Percentiles rank a stretch among this genome's conserved stretches.
Conservation (phyloP, 805 yeast genomes). For the Pichia rugopelliculosa region DNA sequence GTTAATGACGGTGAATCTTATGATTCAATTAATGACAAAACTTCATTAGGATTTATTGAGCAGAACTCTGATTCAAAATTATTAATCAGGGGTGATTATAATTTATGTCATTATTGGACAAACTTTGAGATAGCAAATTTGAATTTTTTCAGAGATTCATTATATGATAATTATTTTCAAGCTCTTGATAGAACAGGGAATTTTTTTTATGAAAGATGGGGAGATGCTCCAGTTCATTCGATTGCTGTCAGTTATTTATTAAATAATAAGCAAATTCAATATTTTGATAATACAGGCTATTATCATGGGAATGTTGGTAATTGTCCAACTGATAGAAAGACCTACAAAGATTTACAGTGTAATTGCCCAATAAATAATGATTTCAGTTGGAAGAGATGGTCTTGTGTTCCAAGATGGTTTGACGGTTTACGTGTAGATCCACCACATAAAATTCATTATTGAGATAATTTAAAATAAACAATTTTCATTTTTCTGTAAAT, state of each 20-base stretch:
- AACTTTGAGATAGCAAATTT: slow-evolving; percentile 61
- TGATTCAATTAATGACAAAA: slow-evolving; percentile 31
- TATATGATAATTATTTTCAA: slow-evolving; percentile 48
- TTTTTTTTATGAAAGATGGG: slow-evolving; percentile 73
- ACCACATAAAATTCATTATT: slow-evolving; percentile 5
- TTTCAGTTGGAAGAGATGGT: slow-evolving; percentile 43
- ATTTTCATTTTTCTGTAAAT: too few relatives aligned
- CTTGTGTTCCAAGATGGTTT: slow-evolving; percentile 42
- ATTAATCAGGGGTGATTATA: slow-evolving; percentile 39
- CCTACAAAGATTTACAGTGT: slow-evolving; percentile 41
- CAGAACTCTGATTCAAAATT: slow-evolving; percentile 33
- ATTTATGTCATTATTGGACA: slow-evolving; percentile 56
- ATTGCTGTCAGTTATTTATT: slow-evolving; percentile 53
- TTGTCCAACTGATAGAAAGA: slow-evolving; percentile 45
- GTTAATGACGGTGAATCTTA: slow-evolving; percentile 6
- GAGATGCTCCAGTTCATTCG: slow-evolving; percentile 70
- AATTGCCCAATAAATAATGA: slow-evolving; percentile 41
- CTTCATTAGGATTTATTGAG: slow-evolving; percentile 39
- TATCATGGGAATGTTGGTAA: slow-evolving; percentile 48
- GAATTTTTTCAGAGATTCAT: slow-evolving; percentile 49
- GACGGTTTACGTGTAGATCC: slow-evolving; percentile 4
- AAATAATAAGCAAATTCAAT: slow-evolving; percentile 41
- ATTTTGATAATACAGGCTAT: slow-evolving; percentile 55
- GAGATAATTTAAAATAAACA: too few relatives aligned
- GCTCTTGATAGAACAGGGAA: slow-evolving; percentile 54